Base-by-base conservation (phyloP, 2,329 filamentous ascomycete genomes). In the Ophiostoma triangulosporum region DNA sequence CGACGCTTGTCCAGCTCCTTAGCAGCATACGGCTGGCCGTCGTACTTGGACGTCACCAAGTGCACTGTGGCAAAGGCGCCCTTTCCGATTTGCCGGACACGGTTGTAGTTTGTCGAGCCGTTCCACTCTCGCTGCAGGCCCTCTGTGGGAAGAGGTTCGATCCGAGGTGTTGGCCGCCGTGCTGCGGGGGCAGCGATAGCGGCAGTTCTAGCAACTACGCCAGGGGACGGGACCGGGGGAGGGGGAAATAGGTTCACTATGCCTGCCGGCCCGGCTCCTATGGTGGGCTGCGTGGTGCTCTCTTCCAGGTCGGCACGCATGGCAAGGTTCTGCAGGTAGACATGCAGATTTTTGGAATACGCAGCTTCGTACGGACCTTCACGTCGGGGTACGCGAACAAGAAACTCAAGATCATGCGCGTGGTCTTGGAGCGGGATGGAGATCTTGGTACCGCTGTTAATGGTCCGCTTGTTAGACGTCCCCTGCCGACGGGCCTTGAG, bases 61-160 rank as follows among this genome's bases (percentile, higher is more conserved):
- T 95, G 91, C 1, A 98, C 93, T 0, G 84, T 88, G 4, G 93
- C 93, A 70, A 98, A 98, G 3, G 93, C 91, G 6, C 93, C 93
- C 65, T 93, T 93, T 45, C 93, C 93, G 58, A 98, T 85, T 49
- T 81, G 75, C 26, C 83, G 81, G 9, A 88, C 80, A 24, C 88
- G 82, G 63, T 95, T 95, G 69, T 97, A 98, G 57, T 81, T 83
- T 6, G 78, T 74, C 1, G 88, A 89, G 33, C 93, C 93, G 57
- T 81, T 83, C 91, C 88, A 96, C 75, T 72, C 87, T 68, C 68
- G 79, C 66, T 57, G 75, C 62, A 69, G 54, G 68, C 48, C 62
- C 58, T 54, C 63, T 61, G 26, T 59, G 62, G 66, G 36, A 68
- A 64, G 43, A 66, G 61, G 12, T 35, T 48, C 22, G 4, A 57